Base-by-base conservation (phyloP, 2,329 filamentous ascomycete species). In the Trichoderma sp. region DNA sequence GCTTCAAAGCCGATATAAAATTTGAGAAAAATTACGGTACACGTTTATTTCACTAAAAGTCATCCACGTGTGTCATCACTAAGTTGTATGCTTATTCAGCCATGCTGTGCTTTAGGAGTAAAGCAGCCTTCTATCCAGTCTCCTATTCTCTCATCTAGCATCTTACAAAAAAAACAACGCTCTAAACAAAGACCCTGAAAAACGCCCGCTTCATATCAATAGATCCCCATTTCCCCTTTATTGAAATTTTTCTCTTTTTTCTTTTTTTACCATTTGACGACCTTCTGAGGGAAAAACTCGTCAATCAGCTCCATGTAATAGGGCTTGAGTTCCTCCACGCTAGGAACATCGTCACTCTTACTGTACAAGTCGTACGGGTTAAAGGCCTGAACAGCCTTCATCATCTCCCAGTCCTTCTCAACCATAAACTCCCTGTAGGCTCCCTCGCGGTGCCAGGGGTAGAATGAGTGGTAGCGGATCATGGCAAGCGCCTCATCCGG, bases 401-500 rank as follows among this genome's bases (percentile, higher is more conserved):
- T 84, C 91, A 97, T 94, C 77, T 87, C 86, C 80, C 91, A 83
- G 77, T 97, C 94, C 79, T 94, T 91, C 73, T 92, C 90, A 80
- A 91, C 88, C 94, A 97, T 97, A 81, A 97, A 88, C 82, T 93
- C 89, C 73, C 82, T 82, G 83, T 97, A 97, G 7, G 93, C 94
- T 69, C 91, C 91, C 80, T 92, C 91, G 73, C 87, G 89, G 83
- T 97, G 94, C 94, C 94, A 97, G 17, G 94, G 91, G 82, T 97
- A 97, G 83, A 97, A 97, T 6, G 91, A 93, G 83, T 97, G 94
- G 83, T 97, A 97, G 70, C 94, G 87, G 80, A 97, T 96, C 93
- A 97, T 97, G 73, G 94, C 94, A 12, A 97, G 87, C 0, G 92
- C 92, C 86, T 97, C 94, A 61, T 88, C 86, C 0, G 94, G 94